Conservation (phyloP, 805 yeast genomes). For the Wickerhamiella allomyrinae region DNA sequence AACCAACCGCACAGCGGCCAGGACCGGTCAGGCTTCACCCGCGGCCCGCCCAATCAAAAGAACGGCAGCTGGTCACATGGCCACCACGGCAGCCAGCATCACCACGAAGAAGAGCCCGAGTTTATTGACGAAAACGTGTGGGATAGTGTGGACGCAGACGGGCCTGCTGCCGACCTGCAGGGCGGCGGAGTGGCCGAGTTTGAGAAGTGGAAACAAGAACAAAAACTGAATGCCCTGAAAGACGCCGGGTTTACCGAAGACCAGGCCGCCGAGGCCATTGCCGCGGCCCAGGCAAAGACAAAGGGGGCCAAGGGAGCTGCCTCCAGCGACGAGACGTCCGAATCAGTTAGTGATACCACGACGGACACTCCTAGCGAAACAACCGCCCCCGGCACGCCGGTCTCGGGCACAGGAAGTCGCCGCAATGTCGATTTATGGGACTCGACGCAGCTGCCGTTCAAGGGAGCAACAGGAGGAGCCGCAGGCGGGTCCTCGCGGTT, state of each 20-base stretch:
- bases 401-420: constrained; percentile 1
- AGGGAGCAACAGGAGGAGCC: not conserved
- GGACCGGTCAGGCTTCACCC: not conserved
- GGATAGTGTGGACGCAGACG: constrained; percentile 8
- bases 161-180: constrained; percentile 6
- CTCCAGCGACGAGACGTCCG: too few relatives aligned
- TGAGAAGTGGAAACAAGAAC: constrained; percentile 18
- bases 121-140: not conserved
- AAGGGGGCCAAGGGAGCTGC: not conserved
- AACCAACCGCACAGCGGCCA: constrained; percentile 2
- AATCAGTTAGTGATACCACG: too few relatives aligned
- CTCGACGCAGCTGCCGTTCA: not conserved
- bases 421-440: constrained; percentile 4
- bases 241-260: constrained; percentile 1
- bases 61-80: constrained; percentile 2
- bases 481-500: constrained; percentile 12
- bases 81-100: constrained; percentile 1
- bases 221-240: constrained; percentile 1
- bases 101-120: not conserved
- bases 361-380: not conserved
- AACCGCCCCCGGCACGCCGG: too few relatives aligned
- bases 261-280: not conserved
- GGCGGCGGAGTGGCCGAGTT: constrained; percentile 16
- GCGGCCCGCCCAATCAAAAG: constrained; percentile 2
- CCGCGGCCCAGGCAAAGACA: not conserved